A percentile compares a stretch with the other conserved stretches of the same genome.
phyloP scores from a whole-genome alignment of 768 basidiomycete species.

The Podaxis rugospora region DNA sequence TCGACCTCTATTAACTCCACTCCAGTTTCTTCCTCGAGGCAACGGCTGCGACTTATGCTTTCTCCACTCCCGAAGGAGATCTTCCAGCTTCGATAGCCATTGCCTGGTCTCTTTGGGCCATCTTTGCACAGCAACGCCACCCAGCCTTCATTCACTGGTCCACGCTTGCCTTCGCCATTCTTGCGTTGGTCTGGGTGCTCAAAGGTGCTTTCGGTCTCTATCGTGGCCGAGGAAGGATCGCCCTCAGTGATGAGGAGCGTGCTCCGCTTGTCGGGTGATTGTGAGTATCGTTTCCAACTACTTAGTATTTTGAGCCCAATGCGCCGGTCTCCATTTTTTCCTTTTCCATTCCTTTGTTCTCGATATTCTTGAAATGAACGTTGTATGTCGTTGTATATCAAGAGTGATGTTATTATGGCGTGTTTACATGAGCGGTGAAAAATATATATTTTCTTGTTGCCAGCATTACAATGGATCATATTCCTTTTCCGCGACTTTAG shows the following conservation, averaged over 20 bases:
- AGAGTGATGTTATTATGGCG: not conserved
- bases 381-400: not conserved
- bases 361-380: not conserved
- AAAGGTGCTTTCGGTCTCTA: constrained; percentile 66
- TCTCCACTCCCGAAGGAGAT: constrained; percentile 87
- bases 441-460: not conserved
- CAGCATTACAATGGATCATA: not conserved
- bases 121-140: constrained; percentile 71
- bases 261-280: constrained; percentile 66
- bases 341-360: not conserved
- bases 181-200: constrained; percentile 80
- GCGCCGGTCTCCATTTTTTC: not conserved
- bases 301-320: not conserved
- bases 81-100: constrained; percentile 90
- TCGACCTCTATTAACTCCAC: not conserved
- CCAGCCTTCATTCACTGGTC: constrained; percentile 87
- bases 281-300: not conserved
- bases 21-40: constrained; percentile 85
- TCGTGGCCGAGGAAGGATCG: constrained; percentile 46
- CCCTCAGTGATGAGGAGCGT: constrained; percentile 82
- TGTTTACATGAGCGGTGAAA: not conserved
- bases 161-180: constrained; percentile 78
- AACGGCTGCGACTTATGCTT: constrained; percentile 91
- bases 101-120: constrained; percentile 90
- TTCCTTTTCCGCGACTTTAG: not conserved